Base-by-base conservation (phyloP, 176 grass and related monocot species). In the Raddia distichophylla region DNA sequence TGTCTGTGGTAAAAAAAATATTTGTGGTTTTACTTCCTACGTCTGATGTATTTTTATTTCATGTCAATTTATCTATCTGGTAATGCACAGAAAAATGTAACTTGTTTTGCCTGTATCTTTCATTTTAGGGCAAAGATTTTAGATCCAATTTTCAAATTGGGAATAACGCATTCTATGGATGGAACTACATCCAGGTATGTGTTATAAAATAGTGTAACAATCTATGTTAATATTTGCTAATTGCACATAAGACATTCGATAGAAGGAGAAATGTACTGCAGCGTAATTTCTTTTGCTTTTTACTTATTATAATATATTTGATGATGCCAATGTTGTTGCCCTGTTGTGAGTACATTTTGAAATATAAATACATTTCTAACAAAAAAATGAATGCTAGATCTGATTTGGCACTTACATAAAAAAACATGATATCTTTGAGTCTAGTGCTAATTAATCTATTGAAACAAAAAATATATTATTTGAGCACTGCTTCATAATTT, bases 181-280 rank as follows among this genome's bases (percentile, higher is more conserved):
- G 22, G 61, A 93, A 93, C 86, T 98, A 98, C 65, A 93, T 98
- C 8, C 92, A 98, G 88, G 95, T 98, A 83, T 54, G n/a, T 20
- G 19, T 34, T 40, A 7, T 53, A 53, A 18, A 18, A 53, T 53
- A 34, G 15, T 66, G 62, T 34, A 67, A 4, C 75, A 9, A 48
- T 46, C 69, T 42, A 13, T 7, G n/a, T 60, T 4, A 63, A 63
- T 49, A 8, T 74, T 76, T 27, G 42, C 13, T 49, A 8, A 68
- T 76, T 27, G 42, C 13, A 22, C 40, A 45, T 61, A 60, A 64
- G 9, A 14, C 40, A 56, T 72, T 49, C 7, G 15, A 4, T 78
- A 15, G 5, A 15, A 19, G 54, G 37, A 67, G 13, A 11, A 42
- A 19, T 60, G 74, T 58, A 69, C 66, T 52, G 5, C 7, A 17